Conservation (phyloP, 1,139 yeast species). For the Eremothecium cymbalariae region DNA sequence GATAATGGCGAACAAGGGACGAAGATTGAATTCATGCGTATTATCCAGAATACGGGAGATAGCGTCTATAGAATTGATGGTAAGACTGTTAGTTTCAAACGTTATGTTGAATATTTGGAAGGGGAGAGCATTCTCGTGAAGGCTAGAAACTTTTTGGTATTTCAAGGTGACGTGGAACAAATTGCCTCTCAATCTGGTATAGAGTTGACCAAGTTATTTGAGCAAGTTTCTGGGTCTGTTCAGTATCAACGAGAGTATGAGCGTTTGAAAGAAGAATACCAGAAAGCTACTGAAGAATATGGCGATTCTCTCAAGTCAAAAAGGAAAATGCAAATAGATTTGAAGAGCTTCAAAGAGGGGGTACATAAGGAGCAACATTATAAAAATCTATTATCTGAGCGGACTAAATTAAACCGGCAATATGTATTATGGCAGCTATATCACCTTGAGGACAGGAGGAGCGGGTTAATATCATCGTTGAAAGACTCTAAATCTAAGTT, state of each 20-base stretch:
- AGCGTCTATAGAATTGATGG: slow-evolving; percentile 68
- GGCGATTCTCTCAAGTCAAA: slow-evolving; percentile 62
- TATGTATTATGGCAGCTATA: slow-evolving; percentile 59
- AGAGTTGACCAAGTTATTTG: slow-evolving; percentile 68
- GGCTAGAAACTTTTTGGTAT: slow-evolving; percentile 89
- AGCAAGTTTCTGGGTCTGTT: slow-evolving; percentile 73
- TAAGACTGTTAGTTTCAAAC: slow-evolving; percentile 50
- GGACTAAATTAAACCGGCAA: slow-evolving; percentile 39
- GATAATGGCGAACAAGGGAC: slow-evolving; percentile 40
- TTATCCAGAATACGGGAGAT: slow-evolving; percentile 47
- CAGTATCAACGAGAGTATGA: slow-evolving; percentile 66
- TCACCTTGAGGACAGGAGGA: slow-evolving; percentile 50
- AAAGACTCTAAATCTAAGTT: slow-evolving; percentile 31
- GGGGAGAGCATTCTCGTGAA: slow-evolving; percentile 79
- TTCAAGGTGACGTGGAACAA: slow-evolving; percentile 95
- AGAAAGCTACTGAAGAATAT: slow-evolving; percentile 57
- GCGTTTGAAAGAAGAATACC: slow-evolving; percentile 54
- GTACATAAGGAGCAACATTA: slow-evolving; percentile 63
- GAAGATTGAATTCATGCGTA: slow-evolving; percentile 33
- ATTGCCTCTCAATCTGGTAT: slow-evolving; percentile 81
- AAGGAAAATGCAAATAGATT: slow-evolving; percentile 66
- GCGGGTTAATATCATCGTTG: slow-evolving; percentile 29
- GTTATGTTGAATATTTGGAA: slow-evolving; percentile 60
- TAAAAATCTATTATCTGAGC: slow-evolving; percentile 48
- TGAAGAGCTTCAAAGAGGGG: slow-evolving; percentile 74